Conservation (phyloP, 495 filamentous ascomycete genomes). For the Talaromyces proteolyticus region DNA sequence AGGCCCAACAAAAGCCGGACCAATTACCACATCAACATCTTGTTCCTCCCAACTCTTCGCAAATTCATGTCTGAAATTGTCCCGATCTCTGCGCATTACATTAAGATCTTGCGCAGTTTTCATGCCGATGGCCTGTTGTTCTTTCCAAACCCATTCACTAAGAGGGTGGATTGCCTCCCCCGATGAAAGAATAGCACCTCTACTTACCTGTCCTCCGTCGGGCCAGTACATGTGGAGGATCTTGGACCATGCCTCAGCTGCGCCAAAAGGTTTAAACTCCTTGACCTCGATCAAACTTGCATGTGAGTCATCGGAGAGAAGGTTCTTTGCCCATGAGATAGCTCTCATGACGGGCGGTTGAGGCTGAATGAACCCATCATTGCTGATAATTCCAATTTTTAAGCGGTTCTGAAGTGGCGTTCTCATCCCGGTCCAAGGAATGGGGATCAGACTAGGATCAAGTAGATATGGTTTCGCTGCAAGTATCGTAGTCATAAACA, state of each 20-base stretch:
- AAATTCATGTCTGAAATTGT: neutral
- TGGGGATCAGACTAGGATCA: slow-evolving; percentile 50
- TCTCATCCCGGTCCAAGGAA: slow-evolving; percentile 33
- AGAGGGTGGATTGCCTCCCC: neutral
- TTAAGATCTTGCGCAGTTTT: neutral
- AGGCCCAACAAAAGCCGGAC: slow-evolving; percentile 44
- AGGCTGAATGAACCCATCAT: neutral
- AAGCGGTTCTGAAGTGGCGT: neutral
- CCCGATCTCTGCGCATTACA: neutral
- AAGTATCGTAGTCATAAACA: neutral
- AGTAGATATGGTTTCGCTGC: neutral
- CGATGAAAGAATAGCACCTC: neutral
- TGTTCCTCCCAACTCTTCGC: neutral
- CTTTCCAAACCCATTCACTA: neutral
- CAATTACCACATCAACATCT: slow-evolving; percentile 40
- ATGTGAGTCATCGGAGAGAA: neutral
- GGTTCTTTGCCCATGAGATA: neutral
- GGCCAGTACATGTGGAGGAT: neutral
- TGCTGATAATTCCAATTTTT: neutral
- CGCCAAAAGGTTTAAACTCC: slow-evolving; percentile 16
- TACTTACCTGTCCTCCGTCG: neutral
- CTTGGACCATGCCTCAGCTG: neutral
- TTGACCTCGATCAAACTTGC: neutral
- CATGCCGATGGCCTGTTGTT: neutral
- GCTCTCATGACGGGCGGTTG: neutral